Conservation (phyloP, 2,329 filamentous ascomycete genomes). For the Aspergillus candidus region DNA sequence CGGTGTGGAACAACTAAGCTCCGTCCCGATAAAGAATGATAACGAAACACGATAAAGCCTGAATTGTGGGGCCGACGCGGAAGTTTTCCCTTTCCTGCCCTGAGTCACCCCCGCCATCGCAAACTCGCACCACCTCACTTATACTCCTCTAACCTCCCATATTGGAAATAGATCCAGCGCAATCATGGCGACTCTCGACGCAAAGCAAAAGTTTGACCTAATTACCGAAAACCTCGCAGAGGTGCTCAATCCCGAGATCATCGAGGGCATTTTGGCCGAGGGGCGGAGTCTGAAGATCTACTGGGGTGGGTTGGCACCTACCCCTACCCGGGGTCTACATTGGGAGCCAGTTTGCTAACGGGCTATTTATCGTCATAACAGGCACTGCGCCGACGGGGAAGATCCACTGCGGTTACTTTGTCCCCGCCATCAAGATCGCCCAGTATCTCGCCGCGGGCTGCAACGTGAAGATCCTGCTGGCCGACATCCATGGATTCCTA, state of each 20-base stretch:
- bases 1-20: no score
- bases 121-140: no score
- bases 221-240: slow-evolving; percentile 78
- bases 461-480: slow-evolving; percentile 69
- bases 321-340: neutral
- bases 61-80: neutral
- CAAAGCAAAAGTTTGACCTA: slow-evolving; percentile 50
- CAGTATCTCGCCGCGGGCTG: slow-evolving; percentile 81
- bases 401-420: slow-evolving; percentile 85
- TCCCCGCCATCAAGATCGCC: slow-evolving; percentile 82
- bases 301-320: slow-evolving; percentile 22
- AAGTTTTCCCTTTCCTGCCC: no score
- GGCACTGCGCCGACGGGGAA: slow-evolving; percentile 73
- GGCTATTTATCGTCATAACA: slow-evolving; percentile 4
- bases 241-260: slow-evolving; percentile 63
- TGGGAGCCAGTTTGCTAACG: neutral
- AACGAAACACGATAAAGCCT: neutral
- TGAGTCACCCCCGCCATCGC: no score
- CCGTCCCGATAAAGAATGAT: no score
- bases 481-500: slow-evolving; percentile 55
- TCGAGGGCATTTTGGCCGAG: slow-evolving; percentile 25
- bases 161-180: no score
- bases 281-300: slow-evolving; percentile 27
- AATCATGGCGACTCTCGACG: no score
- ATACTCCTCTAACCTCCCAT: no score